These are phyloP conservation scores for Aspergillus puulaauensis DNA, from an alignment of 2,329 filamentous ascomycete genomes.

Conservation along the genomic window DNA sequence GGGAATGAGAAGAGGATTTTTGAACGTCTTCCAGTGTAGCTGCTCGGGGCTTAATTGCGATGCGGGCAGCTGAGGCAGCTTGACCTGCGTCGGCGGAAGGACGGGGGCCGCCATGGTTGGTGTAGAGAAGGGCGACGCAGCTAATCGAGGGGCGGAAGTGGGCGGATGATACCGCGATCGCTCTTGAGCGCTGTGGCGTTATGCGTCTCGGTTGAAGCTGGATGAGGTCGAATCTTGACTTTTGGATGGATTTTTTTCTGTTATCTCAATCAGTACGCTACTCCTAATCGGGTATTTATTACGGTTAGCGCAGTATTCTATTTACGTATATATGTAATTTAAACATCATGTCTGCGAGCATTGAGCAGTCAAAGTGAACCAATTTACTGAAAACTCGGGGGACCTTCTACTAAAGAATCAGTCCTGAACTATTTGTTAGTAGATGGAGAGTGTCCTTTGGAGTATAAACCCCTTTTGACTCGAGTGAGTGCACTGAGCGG, in stretches of 20 bases:
- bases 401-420: no score
- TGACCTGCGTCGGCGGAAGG: slow-evolving; percentile 74
- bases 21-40: slow-evolving; percentile 94
- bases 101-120: slow-evolving; percentile 79
- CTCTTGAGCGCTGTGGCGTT: neutral
- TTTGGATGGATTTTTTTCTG: neutral
- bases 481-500: no score
- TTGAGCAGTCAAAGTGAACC: no score
- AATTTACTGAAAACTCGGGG: no score
- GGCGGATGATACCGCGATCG: neutral
- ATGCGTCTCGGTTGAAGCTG: neutral
- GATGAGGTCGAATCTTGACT: neutral
- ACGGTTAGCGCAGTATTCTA: neutral
- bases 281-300: neutral
- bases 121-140: neutral
- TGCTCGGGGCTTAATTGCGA: slow-evolving; percentile 82
- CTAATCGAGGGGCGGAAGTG: neutral
- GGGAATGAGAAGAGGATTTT: slow-evolving; percentile 83
- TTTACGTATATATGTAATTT: neutral
- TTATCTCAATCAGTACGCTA: neutral
- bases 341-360: neutral
- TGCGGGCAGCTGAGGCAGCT: slow-evolving; percentile 77
- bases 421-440: no score
- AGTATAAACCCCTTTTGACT: no score
- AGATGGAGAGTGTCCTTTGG: no score